Evolutionary conservation across 2,329 filamentous ascomycete genomes (phyloP).

Genomic region (Clonostachys solani): DNA sequence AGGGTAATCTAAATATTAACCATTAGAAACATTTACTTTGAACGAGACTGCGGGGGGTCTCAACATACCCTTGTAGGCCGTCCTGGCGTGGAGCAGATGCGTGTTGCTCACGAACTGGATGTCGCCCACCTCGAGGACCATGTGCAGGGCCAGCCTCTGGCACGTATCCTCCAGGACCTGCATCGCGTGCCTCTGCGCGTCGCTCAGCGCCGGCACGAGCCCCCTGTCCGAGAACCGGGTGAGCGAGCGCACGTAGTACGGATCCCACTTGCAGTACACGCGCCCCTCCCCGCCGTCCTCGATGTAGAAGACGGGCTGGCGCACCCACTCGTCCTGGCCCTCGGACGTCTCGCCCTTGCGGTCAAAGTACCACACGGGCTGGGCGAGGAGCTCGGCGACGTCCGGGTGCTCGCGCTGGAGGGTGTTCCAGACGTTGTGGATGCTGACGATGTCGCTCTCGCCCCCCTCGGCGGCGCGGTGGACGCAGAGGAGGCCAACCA

Average conservation of each 20-base stretch:
- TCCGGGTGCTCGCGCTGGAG: slow-evolving; percentile 75
- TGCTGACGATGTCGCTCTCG: slow-evolving; percentile 74
- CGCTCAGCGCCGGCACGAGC: slow-evolving; percentile 39
- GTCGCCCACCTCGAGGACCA: slow-evolving; percentile 82
- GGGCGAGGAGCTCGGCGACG: slow-evolving; percentile 67
- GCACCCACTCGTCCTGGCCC: slow-evolving; percentile 72
- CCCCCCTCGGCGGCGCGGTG: slow-evolving; percentile 74
- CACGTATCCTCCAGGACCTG: slow-evolving; percentile 63
- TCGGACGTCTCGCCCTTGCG: slow-evolving; percentile 77
- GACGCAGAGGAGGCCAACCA: slow-evolving; percentile 80
- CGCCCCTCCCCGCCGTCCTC: slow-evolving; percentile 66
- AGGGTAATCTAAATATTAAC: neutral
- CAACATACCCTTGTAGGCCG: slow-evolving; percentile 56
- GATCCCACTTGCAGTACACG: slow-evolving; percentile 72
- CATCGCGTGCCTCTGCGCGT: slow-evolving; percentile 65
- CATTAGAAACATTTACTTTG: neutral
- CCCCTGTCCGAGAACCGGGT: slow-evolving; percentile 64
- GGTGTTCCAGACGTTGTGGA: slow-evolving; percentile 77
- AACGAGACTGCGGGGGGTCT: neutral
- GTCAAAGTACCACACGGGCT: slow-evolving; percentile 88
- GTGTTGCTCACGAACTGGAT: slow-evolving; percentile 82
- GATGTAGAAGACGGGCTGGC: slow-evolving; percentile 69
- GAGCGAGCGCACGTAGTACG: slow-evolving; percentile 78
- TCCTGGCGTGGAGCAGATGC: slow-evolving; percentile 77
- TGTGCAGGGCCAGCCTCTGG: slow-evolving; percentile 68